Percentiles rank a stretch among this genome's conserved stretches.
These are phyloP conservation scores for Chrysoporthe cubensis DNA, from an alignment of 2,329 filamentous ascomycete species.

Conservation along the genomic window DNA sequence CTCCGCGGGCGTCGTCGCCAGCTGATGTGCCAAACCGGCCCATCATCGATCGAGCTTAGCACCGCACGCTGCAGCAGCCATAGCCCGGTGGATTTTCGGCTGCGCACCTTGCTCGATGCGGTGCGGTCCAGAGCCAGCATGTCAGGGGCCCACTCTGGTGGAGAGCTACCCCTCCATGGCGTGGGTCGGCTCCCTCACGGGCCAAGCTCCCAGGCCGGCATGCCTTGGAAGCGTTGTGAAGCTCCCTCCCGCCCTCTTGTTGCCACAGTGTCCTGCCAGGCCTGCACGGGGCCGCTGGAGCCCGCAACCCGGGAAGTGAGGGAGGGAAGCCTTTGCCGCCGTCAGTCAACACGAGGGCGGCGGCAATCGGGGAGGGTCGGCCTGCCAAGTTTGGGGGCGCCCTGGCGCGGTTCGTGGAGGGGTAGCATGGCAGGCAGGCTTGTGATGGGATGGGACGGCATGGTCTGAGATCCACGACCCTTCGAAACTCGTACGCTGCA, in stretches of 20 bases:
- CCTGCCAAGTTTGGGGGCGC: neutral
- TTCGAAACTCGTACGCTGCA: slow-evolving; percentile 25
- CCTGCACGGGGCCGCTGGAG: neutral
- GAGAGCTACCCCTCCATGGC: slow-evolving; percentile 28
- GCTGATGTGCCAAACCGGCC: slow-evolving; percentile 7
- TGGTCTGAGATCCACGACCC: slow-evolving; percentile 15
- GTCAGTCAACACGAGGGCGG: neutral
- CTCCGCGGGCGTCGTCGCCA: neutral
- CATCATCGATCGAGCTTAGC: slow-evolving; percentile 10
- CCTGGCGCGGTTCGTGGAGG: neutral
- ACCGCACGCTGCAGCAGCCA: slow-evolving; percentile 18
- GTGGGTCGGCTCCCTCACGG: slow-evolving; percentile 5
- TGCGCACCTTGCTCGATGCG: neutral
- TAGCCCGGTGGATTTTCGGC: slow-evolving; percentile 4
- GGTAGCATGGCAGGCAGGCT: slow-evolving; percentile 4
- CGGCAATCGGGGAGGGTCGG: neutral
- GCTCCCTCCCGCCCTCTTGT: neutral
- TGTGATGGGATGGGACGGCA: slow-evolving; percentile 26
- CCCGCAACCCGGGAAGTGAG: neutral
- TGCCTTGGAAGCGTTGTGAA: neutral
- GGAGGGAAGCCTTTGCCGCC: neutral
- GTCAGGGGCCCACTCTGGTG: slow-evolving; percentile 23
- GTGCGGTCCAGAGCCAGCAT: slow-evolving; percentile 9
- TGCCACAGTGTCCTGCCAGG: slow-evolving; percentile 3
- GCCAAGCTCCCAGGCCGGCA: slow-evolving; percentile 11